Conservation (phyloP, 257 asterid genomes). For the Asclepias syriaca region DNA sequence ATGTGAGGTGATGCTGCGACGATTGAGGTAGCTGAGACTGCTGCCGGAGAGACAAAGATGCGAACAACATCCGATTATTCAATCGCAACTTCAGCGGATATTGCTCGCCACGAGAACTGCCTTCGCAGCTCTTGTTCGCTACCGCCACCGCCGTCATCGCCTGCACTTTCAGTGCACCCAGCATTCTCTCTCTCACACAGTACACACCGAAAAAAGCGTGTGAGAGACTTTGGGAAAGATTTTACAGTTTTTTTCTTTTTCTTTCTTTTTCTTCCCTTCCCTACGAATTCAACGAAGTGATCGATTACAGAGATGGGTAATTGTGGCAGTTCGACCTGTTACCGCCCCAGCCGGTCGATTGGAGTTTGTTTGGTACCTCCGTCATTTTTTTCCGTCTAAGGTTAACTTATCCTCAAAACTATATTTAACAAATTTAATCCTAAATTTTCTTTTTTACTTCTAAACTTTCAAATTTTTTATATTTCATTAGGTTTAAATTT, state of each 20-base stretch:
- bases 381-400: too few species aligned
- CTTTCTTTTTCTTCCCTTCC: not conserved
- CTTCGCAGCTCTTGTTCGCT: conserved; percentile 1
- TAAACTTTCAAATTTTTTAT: too few species aligned
- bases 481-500: too few species aligned
- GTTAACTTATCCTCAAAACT: too few species aligned
- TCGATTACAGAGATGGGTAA: not conserved
- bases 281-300: not conserved
- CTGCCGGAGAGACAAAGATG: conserved; percentile 5
- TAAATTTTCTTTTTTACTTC: too few species aligned
- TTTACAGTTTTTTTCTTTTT: not conserved
- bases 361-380: too few species aligned
- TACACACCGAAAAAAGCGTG: conserved; percentile 3
- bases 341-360: too few species aligned
- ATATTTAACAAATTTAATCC: too few species aligned
- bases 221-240: not conserved
- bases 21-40: conserved; percentile 18
- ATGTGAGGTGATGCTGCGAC: conserved; percentile 35
- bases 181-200: conserved; percentile 28
- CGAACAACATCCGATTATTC: not conserved
- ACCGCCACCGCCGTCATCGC: conserved; percentile 8
- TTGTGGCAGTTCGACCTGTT: not conserved
- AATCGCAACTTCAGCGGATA: conserved; percentile 10
- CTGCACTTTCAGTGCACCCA: conserved; percentile 39
- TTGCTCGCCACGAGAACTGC: not conserved